phyloP scores from a whole-genome alignment of 202 grass and related monocot species.

The Cymbopogon flexuosus region DNA sequence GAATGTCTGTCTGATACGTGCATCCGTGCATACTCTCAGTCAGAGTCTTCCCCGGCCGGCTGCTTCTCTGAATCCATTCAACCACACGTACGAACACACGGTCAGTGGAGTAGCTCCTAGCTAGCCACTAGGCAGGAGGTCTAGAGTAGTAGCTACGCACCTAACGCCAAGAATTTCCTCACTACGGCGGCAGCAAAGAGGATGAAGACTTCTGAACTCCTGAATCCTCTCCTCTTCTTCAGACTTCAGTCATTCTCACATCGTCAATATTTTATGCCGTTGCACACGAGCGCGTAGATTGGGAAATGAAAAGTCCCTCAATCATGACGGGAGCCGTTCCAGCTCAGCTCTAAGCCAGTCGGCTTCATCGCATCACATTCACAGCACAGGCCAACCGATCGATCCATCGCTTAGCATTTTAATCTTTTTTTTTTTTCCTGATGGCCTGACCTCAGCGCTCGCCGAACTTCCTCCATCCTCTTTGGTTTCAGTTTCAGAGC shows the following conservation, averaged over 20 bases:
- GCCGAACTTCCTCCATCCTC: neutral
- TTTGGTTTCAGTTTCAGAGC: neutral
- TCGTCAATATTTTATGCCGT: neutral
- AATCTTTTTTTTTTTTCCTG: neutral
- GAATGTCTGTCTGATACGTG: neutral
- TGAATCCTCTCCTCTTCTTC: neutral
- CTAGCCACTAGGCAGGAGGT: neutral
- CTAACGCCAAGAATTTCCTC: conserved; percentile 24
- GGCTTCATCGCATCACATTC: neutral
- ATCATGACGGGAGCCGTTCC: neutral
- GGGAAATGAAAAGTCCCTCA: conserved; percentile 4
- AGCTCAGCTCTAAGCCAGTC: neutral
- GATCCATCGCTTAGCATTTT: neutral
- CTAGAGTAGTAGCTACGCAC: neutral
- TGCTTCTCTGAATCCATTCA: neutral
- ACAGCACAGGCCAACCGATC: too few species aligned
- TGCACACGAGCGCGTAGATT: conserved; percentile 29
- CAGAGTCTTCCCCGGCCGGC: neutral
- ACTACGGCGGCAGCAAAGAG: conserved; percentile 8
- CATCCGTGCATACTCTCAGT: neutral
- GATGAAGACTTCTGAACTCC: neutral
- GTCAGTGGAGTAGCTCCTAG: neutral
- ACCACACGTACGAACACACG: neutral
- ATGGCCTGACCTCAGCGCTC: conserved; percentile 19
- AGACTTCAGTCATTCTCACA: neutral